phyloP scores from a whole-genome alignment of 2,329 filamentous ascomycete species.

The Nemania serpens region DNA sequence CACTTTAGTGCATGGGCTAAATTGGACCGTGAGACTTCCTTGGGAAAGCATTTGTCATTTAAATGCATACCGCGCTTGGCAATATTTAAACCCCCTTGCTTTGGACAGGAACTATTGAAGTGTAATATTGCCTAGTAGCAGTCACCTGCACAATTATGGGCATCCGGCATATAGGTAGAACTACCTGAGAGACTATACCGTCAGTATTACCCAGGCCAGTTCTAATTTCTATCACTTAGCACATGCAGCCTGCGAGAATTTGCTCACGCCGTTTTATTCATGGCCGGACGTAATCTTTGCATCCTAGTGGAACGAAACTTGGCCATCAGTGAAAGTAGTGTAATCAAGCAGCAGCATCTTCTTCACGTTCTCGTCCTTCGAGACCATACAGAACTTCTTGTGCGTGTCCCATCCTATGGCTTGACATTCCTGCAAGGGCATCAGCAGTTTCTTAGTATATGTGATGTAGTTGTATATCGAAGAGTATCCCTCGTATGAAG shows the following conservation, averaged over 20 bases:
- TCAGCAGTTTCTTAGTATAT: too few species aligned
- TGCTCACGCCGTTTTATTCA: background rate
- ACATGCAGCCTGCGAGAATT: too few species aligned
- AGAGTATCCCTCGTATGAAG: background rate
- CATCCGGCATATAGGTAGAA: too few species aligned
- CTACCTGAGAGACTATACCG: background rate
- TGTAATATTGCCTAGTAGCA: too few species aligned
- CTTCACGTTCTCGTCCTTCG: conserved; percentile 27
- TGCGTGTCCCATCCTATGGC: conserved; percentile 24
- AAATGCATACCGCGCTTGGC: background rate
- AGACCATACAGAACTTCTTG: conserved; percentile 32
- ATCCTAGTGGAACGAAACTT: background rate
- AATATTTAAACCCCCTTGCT: background rate
- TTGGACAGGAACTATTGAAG: background rate
- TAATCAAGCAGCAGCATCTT: conserved; percentile 30
- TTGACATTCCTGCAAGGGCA: conserved; percentile 26
- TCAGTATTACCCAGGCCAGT: too few species aligned
- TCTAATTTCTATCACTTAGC: too few species aligned
- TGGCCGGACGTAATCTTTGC: background rate
- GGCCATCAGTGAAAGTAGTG: background rate
- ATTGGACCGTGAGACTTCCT: background rate
- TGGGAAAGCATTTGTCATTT: too few species aligned
- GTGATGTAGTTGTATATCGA: too few species aligned
- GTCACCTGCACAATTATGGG: too few species aligned
- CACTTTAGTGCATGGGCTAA: background rate